Evolutionary conservation across 306 rosid species (phyloP).

Genomic region (Ceratonia siliqua): DNA sequence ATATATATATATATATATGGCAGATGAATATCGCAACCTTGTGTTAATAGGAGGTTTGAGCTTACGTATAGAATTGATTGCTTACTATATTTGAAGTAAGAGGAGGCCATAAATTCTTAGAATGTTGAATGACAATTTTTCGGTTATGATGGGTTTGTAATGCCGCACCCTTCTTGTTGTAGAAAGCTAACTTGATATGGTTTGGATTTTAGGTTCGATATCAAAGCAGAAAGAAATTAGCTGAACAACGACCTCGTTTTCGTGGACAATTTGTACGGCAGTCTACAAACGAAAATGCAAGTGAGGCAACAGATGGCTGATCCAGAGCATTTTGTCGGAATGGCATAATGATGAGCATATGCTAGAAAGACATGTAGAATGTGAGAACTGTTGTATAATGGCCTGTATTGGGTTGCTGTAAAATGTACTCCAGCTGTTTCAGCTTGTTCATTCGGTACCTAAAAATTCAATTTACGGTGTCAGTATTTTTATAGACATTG

Average conservation of each 20-base stretch:
- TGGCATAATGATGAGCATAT: constrained; percentile 15
- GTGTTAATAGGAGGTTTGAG: background rate
- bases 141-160: background rate
- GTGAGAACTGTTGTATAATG: constrained; percentile 11
- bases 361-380: constrained; percentile 5
- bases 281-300: constrained; percentile 47
- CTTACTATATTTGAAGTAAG: background rate
- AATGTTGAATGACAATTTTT: background rate
- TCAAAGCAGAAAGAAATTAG: constrained; percentile 70
- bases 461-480: constrained; percentile 28
- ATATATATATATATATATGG: background rate
- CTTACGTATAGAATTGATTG: background rate
- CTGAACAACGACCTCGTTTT: constrained; percentile 73
- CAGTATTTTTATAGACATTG: background rate
- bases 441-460: constrained; percentile 32
- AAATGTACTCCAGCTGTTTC: constrained; percentile 24
- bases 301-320: constrained; percentile 59
- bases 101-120: background rate
- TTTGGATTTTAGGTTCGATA: constrained; percentile 63
- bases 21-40: background rate
- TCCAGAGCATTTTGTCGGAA: constrained; percentile 12
- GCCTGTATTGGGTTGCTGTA: constrained; percentile 29
- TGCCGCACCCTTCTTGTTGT: background rate
- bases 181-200: constrained; percentile 23
- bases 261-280: constrained; percentile 75